Conservation (phyloP, 176 grass and related monocot genomes). For the Rhipidocladum racemiflorum region DNA sequence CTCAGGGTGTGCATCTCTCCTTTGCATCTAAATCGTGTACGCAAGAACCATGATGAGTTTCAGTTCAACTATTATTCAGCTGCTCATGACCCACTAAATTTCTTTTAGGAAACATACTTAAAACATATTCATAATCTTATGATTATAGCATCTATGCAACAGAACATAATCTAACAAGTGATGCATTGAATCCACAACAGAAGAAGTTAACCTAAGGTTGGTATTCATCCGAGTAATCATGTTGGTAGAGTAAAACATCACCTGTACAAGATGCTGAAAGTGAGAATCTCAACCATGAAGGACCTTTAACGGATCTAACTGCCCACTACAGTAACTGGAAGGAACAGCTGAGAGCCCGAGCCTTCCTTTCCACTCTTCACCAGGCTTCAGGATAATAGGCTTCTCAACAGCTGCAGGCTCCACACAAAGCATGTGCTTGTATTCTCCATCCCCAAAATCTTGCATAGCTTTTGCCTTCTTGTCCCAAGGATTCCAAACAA, state of each 20-base stretch:
- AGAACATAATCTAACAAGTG: background rate
- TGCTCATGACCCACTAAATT: background rate
- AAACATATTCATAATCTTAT: background rate
- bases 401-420: constrained; percentile 68
- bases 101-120: background rate
- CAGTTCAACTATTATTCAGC: background rate
- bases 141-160: background rate
- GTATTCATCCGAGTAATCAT: background rate
- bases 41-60: background rate
- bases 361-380: constrained; percentile 85
- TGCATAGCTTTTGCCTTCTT: constrained; percentile 77
- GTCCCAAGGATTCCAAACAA: constrained; percentile 95
- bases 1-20: background rate
- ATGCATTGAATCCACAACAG: background rate
- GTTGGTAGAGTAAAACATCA: constrained; percentile 11
- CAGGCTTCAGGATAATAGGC: constrained; percentile 66
- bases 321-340: constrained; percentile 86
- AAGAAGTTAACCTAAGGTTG: background rate
- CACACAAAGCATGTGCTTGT: constrained; percentile 81
- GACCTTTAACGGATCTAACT: constrained; percentile 60
- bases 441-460: constrained; percentile 79
- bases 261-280: constrained; percentile 60
- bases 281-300: constrained; percentile 47
- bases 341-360: constrained; percentile 58
- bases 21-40: background rate